Conservation (phyloP, 1,139 yeast species). For the Debaryomycetaceae sp. region DNA sequence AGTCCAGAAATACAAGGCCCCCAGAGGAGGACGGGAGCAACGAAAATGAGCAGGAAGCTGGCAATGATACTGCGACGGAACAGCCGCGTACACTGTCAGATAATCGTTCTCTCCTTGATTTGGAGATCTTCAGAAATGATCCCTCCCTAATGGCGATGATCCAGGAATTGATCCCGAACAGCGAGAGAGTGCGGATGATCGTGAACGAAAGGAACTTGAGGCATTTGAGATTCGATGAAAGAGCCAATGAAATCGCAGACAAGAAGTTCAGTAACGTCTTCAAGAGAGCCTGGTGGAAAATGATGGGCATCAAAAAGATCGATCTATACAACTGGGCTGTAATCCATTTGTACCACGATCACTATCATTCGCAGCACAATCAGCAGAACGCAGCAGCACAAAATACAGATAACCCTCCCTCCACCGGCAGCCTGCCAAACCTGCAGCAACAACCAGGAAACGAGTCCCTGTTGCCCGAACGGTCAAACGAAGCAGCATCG, state of each 20-base stretch:
- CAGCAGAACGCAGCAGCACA: not conserved
- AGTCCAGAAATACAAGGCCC: constrained; percentile 13
- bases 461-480: no score
- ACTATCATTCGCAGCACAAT: not conserved
- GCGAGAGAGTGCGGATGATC: constrained; percentile 37
- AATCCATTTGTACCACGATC: constrained; percentile 26
- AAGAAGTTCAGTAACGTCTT: constrained; percentile 31
- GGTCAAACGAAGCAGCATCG: no score
- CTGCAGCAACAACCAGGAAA: no score
- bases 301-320: constrained; percentile 49
- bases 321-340: constrained; percentile 55
- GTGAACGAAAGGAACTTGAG: constrained; percentile 24
- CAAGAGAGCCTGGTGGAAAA: constrained; percentile 45
- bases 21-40: not conserved
- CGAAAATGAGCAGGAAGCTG: constrained; percentile 2
- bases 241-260: constrained; percentile 38
- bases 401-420: not conserved
- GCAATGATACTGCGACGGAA: not conserved
- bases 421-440: no score
- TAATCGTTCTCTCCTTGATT: constrained; percentile 22
- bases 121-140: constrained; percentile 39
- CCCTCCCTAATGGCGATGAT: constrained; percentile 38
- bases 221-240: constrained; percentile 36
- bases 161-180: constrained; percentile 38
- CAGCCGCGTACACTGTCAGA: not conserved